Evolutionary conservation across 2,329 filamentous ascomycete genomes (phyloP), one percentile per base, ranked within the genome.

Genomic region (Cytospora piceae): DNA sequence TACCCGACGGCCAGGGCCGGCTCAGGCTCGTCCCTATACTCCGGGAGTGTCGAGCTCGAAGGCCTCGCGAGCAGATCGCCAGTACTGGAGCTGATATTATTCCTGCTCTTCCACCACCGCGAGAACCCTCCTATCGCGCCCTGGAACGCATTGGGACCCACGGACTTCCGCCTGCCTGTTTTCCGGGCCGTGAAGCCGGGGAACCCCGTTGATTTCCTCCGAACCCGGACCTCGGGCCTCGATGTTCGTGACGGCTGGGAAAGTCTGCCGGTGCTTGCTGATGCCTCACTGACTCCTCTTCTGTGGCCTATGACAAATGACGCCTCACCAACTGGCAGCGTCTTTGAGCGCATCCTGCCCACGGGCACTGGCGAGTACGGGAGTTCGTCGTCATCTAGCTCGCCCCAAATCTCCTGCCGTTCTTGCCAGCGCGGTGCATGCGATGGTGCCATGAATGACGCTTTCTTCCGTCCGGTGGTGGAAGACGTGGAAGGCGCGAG

Each of bases 321-420:
- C 1, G 78, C 76, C 46, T 65, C 66, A 4, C 32, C 49, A 1
- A 73, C 75, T 0, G 83, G 82, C 42, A 86, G 66, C 2, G 84
- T 85, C 62, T 77, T 82, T 14, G 84, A 84, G 17, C 83, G 80
- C 29, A 77, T 74, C 55, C 82, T 78, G 27, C 63, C 75, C 4
- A 75, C 70, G 9, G 71, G 70, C 3, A 68, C 67, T 0, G 78
- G 75, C 60, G 79, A 78, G 64, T 75, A 78, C 34, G 78, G 75
- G 24, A 79, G 77, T 59, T 87, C 84, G 51, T 90, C 87, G 71
- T 96, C 93, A 73, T 95, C 90, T 17, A 97, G 82, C 74, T 96
- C 93, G 64, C 88, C 91, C 93, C 93, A 96, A 37, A 96, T 95
- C 71, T 95, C 91, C 42, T 87, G 88, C 1, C 87, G 86, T 74